Evolutionary conservation across 148 eudicot species (phyloP), one percentile per base, ranked within the genome.

Genomic region (Camellia lanceoleosa): DNA sequence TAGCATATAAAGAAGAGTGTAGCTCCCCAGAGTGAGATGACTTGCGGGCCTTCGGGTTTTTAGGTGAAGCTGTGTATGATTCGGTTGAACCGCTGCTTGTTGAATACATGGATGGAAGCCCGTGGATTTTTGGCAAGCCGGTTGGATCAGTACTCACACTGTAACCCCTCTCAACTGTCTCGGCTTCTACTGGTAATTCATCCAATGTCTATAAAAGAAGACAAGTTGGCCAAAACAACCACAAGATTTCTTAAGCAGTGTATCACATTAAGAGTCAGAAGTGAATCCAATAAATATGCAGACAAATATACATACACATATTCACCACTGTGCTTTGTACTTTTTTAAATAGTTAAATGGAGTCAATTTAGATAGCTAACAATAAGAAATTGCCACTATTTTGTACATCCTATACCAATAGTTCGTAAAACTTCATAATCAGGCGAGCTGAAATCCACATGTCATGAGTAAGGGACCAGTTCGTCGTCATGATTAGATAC

Each of bases 121-220:
- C 95, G 11, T 86, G 89, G 65, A 89, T 89, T 89, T 85, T 93
- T 2, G 99, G 99, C 71, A 96, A 90, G 73, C 99, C 98, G 3
- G 97, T 93, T 63, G 92, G 81, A 79, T 96, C 95, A 38, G 83
- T 82, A 73, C 88, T 89, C 82, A 90, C 65, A 83, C 89, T 91
- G 86, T 92, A 92, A 59, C 99, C 99, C 84, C 89, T 93, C 85
- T 93, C 98, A 38, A 88, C 91, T 47, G 91, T 85, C 46, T 96
- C 98, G 12, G 97, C 99, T 43, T 96, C 99, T 70, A 93, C 85
- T 3, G 98, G 98, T 67, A 96, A 82, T 89, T 93, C 99, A 80
- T 96, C 98, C 86, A 96, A 66, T 69, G 92, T 92, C 98, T 96
- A 56, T 69, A 78, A 49, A 11, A 69, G 11, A 71, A 58, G 18